Percentiles rank a stretch among this genome's conserved stretches.
Evolutionary conservation across 192 early-diverging fungal genomes (phyloP).

Genomic region (Coemansia sp.): DNA sequence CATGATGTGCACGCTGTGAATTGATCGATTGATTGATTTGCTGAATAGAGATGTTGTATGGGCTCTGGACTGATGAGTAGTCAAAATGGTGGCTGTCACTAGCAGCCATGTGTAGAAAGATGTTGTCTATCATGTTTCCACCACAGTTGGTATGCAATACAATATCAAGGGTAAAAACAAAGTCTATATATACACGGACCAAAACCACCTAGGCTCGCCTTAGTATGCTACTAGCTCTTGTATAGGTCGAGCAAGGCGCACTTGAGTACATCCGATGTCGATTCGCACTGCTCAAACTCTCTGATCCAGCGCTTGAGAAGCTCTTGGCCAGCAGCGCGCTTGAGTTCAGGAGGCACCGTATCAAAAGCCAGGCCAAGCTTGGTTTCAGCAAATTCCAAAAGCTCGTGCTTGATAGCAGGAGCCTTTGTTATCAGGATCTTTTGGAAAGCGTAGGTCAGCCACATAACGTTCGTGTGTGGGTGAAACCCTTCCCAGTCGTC

Average conservation of each 20-base stretch:
- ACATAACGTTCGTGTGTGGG: constrained; percentile 51
- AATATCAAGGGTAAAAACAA: not conserved
- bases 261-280: constrained; percentile 43
- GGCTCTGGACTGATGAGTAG: not conserved
- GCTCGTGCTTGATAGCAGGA: constrained; percentile 37
- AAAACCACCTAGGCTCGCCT: not conserved
- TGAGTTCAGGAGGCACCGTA: constrained; percentile 18
- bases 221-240: constrained; percentile 19
- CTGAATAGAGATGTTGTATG: not conserved
- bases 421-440: constrained; percentile 53
- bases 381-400: constrained; percentile 40
- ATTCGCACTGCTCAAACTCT: constrained; percentile 52
- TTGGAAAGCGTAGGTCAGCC: constrained; percentile 49
- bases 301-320: constrained; percentile 48
- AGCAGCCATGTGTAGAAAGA: not conserved
- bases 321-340: constrained; percentile 42
- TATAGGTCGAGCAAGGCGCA: constrained; percentile 53
- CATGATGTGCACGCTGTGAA: not conserved
- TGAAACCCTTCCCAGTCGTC: constrained; percentile 43
- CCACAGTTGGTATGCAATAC: not conserved
- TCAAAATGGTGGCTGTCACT: not conserved
- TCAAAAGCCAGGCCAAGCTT: constrained; percentile 44
- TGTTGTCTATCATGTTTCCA: not conserved
- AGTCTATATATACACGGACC: not conserved
- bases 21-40: not conserved